Percentiles rank a stretch among this genome's conserved stretches.
phyloP scores from a whole-genome alignment of 2,329 filamentous ascomycete species.

The Clarireedia paspali region DNA sequence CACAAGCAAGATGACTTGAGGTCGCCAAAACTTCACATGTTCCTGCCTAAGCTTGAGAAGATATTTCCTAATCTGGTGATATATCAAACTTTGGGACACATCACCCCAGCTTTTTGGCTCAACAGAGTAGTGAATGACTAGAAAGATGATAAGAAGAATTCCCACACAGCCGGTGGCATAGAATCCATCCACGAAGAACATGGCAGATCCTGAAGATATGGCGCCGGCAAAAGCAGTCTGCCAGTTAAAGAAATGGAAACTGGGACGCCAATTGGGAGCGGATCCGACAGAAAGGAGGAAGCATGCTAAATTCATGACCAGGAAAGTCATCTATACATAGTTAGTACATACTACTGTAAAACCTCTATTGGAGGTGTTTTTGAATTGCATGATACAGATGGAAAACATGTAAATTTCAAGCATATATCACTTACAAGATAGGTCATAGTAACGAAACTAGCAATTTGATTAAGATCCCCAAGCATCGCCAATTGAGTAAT shows the following conservation, averaged over 20 bases:
- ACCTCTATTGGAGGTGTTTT: too few relatives aligned
- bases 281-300: constrained; percentile 82
- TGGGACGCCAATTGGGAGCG: constrained; percentile 80
- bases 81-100: constrained; percentile 83
- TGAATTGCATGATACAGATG: too few relatives aligned
- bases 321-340: constrained; percentile 64
- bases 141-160: constrained; percentile 67
- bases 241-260: constrained; percentile 85
- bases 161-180: constrained; percentile 71
- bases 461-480: constrained; percentile 79
- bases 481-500: constrained; percentile 75
- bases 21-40: constrained; percentile 90
- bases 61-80: constrained; percentile 83
- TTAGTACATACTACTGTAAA: neutral
- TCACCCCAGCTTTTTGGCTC: constrained; percentile 87
- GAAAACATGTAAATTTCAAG: neutral
- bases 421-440: constrained; percentile 50
- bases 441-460: constrained; percentile 83
- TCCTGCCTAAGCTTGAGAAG: constrained; percentile 75
- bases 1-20: constrained; percentile 76
- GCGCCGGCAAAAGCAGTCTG: constrained; percentile 70
- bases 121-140: constrained; percentile 77
- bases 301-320: constrained; percentile 81
- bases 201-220: constrained; percentile 67
- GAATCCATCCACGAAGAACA: constrained; percentile 84